Conservation (phyloP, 2,329 filamentous ascomycete species). For the Penicillium corylophilum region DNA sequence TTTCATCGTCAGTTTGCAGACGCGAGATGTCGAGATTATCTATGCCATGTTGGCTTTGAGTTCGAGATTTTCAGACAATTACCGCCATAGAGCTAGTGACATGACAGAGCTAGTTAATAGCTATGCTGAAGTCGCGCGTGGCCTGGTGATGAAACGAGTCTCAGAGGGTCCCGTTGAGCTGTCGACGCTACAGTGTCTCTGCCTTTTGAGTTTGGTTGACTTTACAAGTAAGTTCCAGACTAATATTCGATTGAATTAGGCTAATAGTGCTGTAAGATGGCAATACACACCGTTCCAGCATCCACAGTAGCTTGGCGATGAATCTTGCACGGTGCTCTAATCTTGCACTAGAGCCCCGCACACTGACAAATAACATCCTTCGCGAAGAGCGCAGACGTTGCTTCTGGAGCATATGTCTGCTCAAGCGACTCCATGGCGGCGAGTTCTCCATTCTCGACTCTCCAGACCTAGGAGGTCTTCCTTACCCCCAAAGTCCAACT, state of each 20-base stretch:
- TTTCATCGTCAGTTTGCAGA: slow-evolving; percentile 42
- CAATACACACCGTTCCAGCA: slow-evolving; percentile 46
- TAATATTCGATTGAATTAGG: background rate
- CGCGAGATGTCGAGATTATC: slow-evolving; percentile 39
- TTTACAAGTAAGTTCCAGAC: slow-evolving; percentile 38
- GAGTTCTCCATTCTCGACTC: slow-evolving; percentile 43
- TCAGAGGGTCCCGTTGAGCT: slow-evolving; percentile 43
- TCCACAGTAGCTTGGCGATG: slow-evolving; percentile 48
- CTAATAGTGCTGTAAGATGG: slow-evolving; percentile 36
- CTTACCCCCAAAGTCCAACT: slow-evolving; percentile 41
- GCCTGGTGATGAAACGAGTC: slow-evolving; percentile 40
- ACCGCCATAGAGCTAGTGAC: slow-evolving; percentile 21
- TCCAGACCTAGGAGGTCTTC: slow-evolving; percentile 35
- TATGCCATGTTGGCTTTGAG: slow-evolving; percentile 43
- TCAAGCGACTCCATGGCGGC: slow-evolving; percentile 46
- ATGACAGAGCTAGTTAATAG: slow-evolving; percentile 30
- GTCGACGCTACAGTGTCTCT: slow-evolving; percentile 45
- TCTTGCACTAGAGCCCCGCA: slow-evolving; percentile 39
- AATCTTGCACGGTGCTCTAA: slow-evolving; percentile 48
- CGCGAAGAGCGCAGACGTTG: slow-evolving; percentile 41
- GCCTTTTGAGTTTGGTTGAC: slow-evolving; percentile 42
- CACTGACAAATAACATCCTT: slow-evolving; percentile 13
- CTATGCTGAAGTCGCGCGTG: slow-evolving; percentile 40
- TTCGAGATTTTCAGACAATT: slow-evolving; percentile 42
- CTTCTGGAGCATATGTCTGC: slow-evolving; percentile 45